Base-by-base conservation (phyloP, 108 stramenopile genomes). In the Fistulifera pelliculosa region DNA sequence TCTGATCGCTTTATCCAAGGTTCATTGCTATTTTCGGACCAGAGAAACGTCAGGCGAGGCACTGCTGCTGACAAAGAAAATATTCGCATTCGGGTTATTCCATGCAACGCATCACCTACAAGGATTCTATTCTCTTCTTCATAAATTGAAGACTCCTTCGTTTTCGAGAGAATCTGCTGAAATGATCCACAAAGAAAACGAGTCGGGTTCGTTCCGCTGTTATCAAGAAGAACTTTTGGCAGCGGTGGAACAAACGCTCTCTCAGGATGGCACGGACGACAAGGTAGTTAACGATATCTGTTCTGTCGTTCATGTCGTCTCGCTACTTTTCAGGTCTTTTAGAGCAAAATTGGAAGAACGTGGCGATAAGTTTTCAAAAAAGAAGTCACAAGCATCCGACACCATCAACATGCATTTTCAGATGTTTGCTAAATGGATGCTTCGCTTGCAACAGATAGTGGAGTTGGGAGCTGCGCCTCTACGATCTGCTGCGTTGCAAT, bases 51-150 rank as follows among this genome's bases (percentile, higher is more conserved):
- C 16, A 10, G 16, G 16, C 11, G 16, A 11, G 18, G 10, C 47
- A 16, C n/a, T 48, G 47, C 47, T 10, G 16, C 16, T 18, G 14
- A 11, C 18, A 18, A 25, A 51, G 15, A 16, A 51, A 51, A 23
- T 45, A 4, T 45, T 45, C 11, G 4, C 44, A 21, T 17, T 45
- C 19, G 80, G 78, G 23, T 43, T 87, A 8, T 84, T 80, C 47
- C 45, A 68, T 64, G 38, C 68, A 1, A 43, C 58, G 10, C 74
- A 83, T 63, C 82, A 85, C 25, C 77, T 88, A 68, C 80, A 84
- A 54, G 86, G 82, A 19, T 88, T 75, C 59, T 64, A 80, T 18
- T 68, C 69, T 53, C 58, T 77, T 35, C 31, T 35, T 35, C 31
- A 35, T 8, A 35, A 35, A 35, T 6, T 8, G 31, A 35, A 35